Evolutionary conservation across 768 basidiomycete genomes (phyloP), one percentile per base, ranked within the genome.

Genomic region (Xerocomellus amylosporus): DNA sequence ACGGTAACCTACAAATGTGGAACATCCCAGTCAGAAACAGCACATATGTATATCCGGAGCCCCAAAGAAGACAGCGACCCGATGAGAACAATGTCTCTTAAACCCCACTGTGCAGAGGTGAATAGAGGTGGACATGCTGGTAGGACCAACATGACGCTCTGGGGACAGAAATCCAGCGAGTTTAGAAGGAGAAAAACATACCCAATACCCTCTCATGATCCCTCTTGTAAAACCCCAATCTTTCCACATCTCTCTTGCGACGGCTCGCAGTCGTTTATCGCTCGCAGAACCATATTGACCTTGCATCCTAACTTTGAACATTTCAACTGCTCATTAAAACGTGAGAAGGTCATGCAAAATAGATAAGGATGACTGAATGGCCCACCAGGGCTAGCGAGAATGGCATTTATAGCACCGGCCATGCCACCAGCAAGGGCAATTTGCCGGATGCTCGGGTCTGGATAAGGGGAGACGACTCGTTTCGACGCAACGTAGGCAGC

Each of bases 251-350:
- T 95, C 93, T 20, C 73, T 75, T 15, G 82, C 83, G 9, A 98
- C 79, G 8, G 74, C 78, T 34, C 86, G 74, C 26, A 99, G 76
- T 38, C 83, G 80, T 70, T 95, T 88, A 68, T 98, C 94, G 9
- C 80, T 78, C 13, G 83, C 77, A 4, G 77, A 79, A 12, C 95
- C 96, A 62, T 97, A 96, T 67, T 98, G 91, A 8, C 89, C 94
- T 72, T 97, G 95, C 96, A 97, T 97, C 17, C 91, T 82, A 28
- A 98, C 92, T 73, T 99, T 98, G 77, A 98, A 98, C 90, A 98
- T 92, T 73, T 99, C 97, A 47, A 93, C 91, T 92, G 56, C 49
- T 40, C 56, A 15, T 36, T 15, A 2, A 10, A 19, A 30, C 1
- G 8, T 37, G 17, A 37, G 28, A 28, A 7, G 22, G 28, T 28